Percentiles rank a stretch among this genome's conserved stretches.
Evolutionary conservation across 495 filamentous ascomycete genomes (phyloP).

Genomic region (Neurospora sp.): DNA sequence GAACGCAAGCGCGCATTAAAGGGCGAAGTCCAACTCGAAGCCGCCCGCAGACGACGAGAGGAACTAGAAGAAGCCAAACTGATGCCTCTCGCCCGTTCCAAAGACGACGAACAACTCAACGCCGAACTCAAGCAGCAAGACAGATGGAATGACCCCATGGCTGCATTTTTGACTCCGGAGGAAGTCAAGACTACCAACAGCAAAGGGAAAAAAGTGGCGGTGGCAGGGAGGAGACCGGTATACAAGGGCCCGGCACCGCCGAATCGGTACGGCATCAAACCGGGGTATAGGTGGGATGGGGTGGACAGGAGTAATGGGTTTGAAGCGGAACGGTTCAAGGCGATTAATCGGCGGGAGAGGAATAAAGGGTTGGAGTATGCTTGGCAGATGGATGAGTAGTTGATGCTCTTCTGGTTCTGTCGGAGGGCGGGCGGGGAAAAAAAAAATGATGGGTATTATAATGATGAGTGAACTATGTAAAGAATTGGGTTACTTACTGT

Average conservation of each 20-base stretch:
- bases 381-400: conserved; percentile 88
- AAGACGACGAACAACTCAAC: conserved; percentile 79
- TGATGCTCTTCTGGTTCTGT: too few relatives aligned
- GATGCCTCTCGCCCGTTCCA: conserved; percentile 67
- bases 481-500: too few relatives aligned
- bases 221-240: conserved; percentile 48
- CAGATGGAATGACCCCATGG: conserved; percentile 92
- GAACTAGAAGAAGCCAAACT: conserved; percentile 65
- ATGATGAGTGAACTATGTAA: not conserved
- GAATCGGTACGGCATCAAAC: conserved; percentile 90
- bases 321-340: conserved; percentile 88
- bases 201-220: too few relatives aligned
- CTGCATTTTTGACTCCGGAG: conserved; percentile 54
- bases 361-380: conserved; percentile 74
- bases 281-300: conserved; percentile 93
- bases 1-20: conserved; percentile 54
- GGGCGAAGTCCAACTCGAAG: conserved; percentile 73
- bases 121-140: conserved; percentile 62
- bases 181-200: too few relatives aligned
- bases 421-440: too few relatives aligned
- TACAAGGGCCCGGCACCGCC: conserved; percentile 74
- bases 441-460: not conserved
- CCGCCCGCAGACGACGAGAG: conserved; percentile 42
- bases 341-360: conserved; percentile 64
- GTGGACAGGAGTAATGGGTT: conserved; percentile 93